Evolutionary conservation across 208 protist species (phyloP).

Genomic region (Histomonas meleagridis): DNA sequence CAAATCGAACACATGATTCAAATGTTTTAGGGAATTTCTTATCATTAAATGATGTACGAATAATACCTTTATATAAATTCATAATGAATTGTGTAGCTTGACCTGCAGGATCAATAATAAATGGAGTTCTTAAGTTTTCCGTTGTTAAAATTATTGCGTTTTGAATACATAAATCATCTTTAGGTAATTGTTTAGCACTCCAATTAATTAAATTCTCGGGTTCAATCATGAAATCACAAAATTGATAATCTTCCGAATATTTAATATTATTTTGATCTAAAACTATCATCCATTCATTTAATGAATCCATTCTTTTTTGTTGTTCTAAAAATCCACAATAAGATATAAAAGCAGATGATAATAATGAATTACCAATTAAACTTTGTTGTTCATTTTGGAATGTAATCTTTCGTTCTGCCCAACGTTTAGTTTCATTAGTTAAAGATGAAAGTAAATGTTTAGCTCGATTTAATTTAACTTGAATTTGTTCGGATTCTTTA

Average conservation of each 20-base stretch:
- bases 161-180: slow-evolving; percentile 83
- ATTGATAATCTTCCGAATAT: slow-evolving; percentile 61
- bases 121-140: slow-evolving; percentile 73
- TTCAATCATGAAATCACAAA: slow-evolving; percentile 75
- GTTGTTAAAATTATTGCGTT: slow-evolving; percentile 89
- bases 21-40: slow-evolving; percentile 87
- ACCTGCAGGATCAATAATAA: slow-evolving; percentile 94
- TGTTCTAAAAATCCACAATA: slow-evolving; percentile 92
- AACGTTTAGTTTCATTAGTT: slow-evolving; percentile 73
- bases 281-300: slow-evolving; percentile 67
- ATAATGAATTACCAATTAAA: slow-evolving; percentile 79
- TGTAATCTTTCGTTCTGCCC: slow-evolving; percentile 68
- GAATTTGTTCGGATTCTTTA: slow-evolving; percentile 62
- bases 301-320: slow-evolving; percentile 46
- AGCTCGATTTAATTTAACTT: slow-evolving; percentile 72
- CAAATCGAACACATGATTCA: slow-evolving; percentile 89
- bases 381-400: slow-evolving; percentile 71
- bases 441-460: slow-evolving; percentile 73
- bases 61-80: slow-evolving; percentile 58
- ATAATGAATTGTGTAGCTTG: slow-evolving; percentile 75
- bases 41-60: slow-evolving; percentile 81
- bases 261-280: slow-evolving; percentile 60
- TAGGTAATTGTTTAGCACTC: slow-evolving; percentile 75
- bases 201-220: slow-evolving; percentile 76
- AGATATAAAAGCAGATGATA: slow-evolving; percentile 78